Conservation (phyloP, 192 early-diverging fungal genomes). For the Phlyctochytrium arcticum region DNA sequence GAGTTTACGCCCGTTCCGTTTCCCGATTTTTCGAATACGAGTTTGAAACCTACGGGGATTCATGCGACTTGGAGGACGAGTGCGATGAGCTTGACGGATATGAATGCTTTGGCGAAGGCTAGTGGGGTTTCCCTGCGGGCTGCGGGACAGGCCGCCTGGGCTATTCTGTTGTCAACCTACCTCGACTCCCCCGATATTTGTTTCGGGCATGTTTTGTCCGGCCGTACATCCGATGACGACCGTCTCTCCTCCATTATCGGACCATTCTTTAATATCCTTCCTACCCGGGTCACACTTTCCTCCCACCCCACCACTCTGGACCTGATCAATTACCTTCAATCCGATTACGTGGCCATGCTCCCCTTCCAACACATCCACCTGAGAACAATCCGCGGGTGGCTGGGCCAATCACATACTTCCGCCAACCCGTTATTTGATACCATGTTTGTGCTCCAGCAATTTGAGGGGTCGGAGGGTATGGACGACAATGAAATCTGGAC, state of each 20-base stretch:
- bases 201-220: constrained; percentile 16
- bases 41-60: neutral
- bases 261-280: constrained; percentile 20
- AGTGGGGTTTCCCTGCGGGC: neutral
- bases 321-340: neutral
- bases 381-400: neutral
- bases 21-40: neutral
- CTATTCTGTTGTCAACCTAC: constrained; percentile 1
- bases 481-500: neutral
- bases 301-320: neutral
- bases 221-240: neutral
- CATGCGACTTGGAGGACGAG: neutral
- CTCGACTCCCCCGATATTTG: constrained; percentile 3
- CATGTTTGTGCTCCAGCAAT: constrained; percentile 1
- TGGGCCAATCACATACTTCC: neutral
- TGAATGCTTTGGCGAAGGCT: neutral
- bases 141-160: neutral
- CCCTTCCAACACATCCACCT: neutral
- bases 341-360: neutral
- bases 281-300: neutral
- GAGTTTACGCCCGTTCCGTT: constrained; percentile 4
- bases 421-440: constrained; percentile 6
- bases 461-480: neutral
- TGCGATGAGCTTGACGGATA: neutral
- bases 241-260: neutral